Percentiles rank a stretch among this genome's conserved stretches.
These are phyloP conservation scores for Solanum bulbocastanum DNA, from an alignment of 257 asterid genomes.

Conservation along the genomic window DNA sequence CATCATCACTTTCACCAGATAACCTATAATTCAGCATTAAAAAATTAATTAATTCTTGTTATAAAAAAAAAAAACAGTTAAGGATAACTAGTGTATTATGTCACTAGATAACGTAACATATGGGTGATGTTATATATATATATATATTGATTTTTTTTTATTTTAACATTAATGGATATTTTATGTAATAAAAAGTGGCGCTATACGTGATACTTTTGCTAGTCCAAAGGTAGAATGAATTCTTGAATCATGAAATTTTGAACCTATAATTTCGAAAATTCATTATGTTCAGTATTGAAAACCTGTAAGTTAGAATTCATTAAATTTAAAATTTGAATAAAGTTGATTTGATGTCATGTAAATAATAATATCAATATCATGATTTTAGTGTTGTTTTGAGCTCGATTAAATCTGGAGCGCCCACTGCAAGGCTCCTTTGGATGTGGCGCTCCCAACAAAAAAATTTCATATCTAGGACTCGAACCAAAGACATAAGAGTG, in stretches of 20 bases:
- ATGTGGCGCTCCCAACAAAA: no score
- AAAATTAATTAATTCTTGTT: background rate
- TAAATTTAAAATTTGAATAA: no score
- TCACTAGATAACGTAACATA: background rate
- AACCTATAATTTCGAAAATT: background rate
- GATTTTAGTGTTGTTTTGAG: no score
- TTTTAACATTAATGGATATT: background rate
- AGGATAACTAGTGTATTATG: background rate
- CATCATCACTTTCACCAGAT: slow-evolving; percentile 38
- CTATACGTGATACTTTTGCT: background rate
- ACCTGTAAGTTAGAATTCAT: background rate
- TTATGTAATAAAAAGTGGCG: background rate
- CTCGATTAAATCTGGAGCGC: no score
- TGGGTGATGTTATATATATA: background rate
- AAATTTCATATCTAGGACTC: no score
- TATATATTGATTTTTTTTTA: no score
- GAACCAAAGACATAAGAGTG: no score
- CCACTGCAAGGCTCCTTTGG: no score
- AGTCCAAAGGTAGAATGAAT: background rate
- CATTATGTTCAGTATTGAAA: no score
- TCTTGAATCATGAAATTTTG: background rate
- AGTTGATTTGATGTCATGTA: background rate
- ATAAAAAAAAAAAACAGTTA: background rate
- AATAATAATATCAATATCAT: no score
- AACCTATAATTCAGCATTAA: slow-evolving; percentile 23